Evolutionary conservation across 805 yeast species (phyloP), one percentile per base, ranked within the genome.

Genomic region (Metschnikowia lochheadii): DNA sequence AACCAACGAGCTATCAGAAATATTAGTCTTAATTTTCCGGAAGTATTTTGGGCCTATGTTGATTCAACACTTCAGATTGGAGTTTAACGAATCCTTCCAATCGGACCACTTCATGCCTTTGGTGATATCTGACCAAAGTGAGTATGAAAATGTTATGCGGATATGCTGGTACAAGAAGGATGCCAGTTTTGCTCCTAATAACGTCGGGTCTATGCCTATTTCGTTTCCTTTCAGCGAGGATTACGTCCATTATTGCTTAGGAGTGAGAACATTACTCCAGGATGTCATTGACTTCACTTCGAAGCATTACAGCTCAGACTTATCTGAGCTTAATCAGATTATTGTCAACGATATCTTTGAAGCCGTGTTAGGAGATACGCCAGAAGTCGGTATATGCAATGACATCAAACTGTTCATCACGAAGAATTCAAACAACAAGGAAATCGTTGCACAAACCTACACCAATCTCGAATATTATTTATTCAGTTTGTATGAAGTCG

Each of bases 41-140:
- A 70, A 72, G 48, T 78, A 79, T 55, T 87, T 78, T 60, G 81
- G 88, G n/a, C 75, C 76, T 2, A 70, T 78, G 10, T 68, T 83
- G 21, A 76, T 81, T 13, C 70, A 69, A 51, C 76, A 77, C 14
- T 89, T 89, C 65, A 73, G 78, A 21, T 64, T 64, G 11, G 85
- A 84, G 44, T 92, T 90, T 68, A 68, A 74, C 32, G 75, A 76
- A 8, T 70, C 85, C 5, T 79, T 90, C 35, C 79, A 81, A 53
- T 84, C 85, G 21, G 97, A 92, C 63, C 94, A 89, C 63, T 88
- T 89, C 56, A 89, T 88, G 89, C 96, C 97, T 11, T 78, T 90
- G 72, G 79, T 80, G 0, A 82, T 90, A 32, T 78, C 83, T 53
- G 82, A 82, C 46, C 64, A 69, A 38, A 70, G 73, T 11, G 78